phyloP scores from a whole-genome alignment of 73 alveolate genomes.

The Paramecium octaurelia region DNA sequence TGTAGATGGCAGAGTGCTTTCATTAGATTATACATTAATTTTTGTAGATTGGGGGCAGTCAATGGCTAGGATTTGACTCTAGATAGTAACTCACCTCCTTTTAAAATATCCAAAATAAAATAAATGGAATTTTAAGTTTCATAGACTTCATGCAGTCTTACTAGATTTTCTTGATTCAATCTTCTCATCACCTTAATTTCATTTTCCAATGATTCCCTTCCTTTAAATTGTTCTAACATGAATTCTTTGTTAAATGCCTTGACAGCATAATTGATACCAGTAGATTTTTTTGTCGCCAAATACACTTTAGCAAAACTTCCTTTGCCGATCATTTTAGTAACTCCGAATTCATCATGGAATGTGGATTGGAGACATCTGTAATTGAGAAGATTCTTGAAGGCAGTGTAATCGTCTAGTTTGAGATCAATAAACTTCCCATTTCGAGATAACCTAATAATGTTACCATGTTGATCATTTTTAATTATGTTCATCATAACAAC shows the following conservation, averaged over 20 bases:
- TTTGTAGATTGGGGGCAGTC: neutral
- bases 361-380: conserved; percentile 47
- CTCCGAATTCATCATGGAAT: conserved; percentile 60
- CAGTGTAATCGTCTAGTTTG: neutral
- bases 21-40: conserved; percentile 48
- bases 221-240: conserved; percentile 57
- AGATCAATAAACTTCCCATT: neutral
- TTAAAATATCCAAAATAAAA: conserved; percentile 54
- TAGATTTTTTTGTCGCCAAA: conserved; percentile 56
- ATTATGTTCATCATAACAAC: neutral
- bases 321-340: conserved; percentile 63
- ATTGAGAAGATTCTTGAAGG: conserved; percentile 15
- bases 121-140: conserved; percentile 56
- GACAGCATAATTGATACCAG: conserved; percentile 51
- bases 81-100: conserved; percentile 53
- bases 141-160: conserved; percentile 46
- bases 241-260: conserved; percentile 63
- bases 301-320: conserved; percentile 62
- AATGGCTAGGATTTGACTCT: neutral
- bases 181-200: conserved; percentile 60
- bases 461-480: neutral
- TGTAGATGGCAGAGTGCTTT: conserved; percentile 50
- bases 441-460: neutral
- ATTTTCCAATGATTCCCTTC: conserved; percentile 58
- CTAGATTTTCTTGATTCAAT: conserved; percentile 44